Conservation (phyloP, 2,329 filamentous ascomycete genomes). For the Colletotrichum sp. region DNA sequence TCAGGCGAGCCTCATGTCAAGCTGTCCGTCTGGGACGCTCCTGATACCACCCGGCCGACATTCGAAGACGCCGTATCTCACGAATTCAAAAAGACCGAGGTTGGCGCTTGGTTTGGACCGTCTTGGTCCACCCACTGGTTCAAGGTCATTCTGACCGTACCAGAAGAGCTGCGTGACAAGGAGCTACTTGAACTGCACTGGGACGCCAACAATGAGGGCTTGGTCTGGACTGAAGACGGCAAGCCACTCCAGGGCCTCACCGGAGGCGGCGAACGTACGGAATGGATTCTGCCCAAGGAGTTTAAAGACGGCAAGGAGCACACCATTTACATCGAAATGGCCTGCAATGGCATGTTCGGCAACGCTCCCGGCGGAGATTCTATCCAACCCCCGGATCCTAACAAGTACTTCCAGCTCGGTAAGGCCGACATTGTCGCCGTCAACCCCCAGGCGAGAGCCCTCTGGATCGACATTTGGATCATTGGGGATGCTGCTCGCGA, state of each 20-base stretch:
- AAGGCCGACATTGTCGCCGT: conserved; percentile 88
- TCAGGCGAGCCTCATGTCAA: conserved; percentile 80
- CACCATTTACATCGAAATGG: conserved; percentile 95
- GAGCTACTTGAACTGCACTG: conserved; percentile 93
- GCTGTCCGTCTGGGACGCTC: conserved; percentile 86
- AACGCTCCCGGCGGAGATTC: conserved; percentile 83
- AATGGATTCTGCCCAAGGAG: conserved; percentile 86
- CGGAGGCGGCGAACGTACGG: conserved; percentile 83
- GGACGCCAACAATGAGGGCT: conserved; percentile 93
- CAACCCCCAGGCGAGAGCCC: conserved; percentile 81
- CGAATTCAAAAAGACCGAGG: conserved; percentile 74
- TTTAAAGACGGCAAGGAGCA: conserved; percentile 89
- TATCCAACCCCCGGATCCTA: conserved; percentile 88
- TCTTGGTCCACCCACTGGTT: conserved; percentile 99
- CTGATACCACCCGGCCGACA: conserved; percentile 77
- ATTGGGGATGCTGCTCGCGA: conserved; percentile 91
- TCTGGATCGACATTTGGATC: conserved; percentile 95
- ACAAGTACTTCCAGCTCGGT: conserved; percentile 78
- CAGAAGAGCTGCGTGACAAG: conserved; percentile 73
- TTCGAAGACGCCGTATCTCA: conserved; percentile 85
- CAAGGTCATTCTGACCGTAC: conserved; percentile 80
- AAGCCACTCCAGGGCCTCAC: conserved; percentile 90
- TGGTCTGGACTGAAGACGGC: conserved; percentile 93
- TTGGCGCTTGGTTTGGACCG: conserved; percentile 85
- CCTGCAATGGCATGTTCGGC: conserved; percentile 98